Conservation (phyloP, 2,329 filamentous ascomycete species). For the Fusarium falciforme region DNA sequence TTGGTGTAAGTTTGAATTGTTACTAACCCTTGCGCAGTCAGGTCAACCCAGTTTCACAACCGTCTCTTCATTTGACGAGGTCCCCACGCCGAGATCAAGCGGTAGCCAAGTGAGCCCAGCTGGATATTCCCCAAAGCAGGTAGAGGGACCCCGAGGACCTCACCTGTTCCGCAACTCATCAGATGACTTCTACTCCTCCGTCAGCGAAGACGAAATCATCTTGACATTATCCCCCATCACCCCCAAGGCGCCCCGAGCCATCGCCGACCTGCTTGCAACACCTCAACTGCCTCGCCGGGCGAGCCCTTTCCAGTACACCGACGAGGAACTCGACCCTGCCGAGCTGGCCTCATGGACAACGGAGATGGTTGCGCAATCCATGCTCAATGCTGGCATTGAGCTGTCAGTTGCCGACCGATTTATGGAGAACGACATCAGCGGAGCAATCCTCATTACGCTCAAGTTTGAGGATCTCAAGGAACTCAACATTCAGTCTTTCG, state of each 20-base stretch:
- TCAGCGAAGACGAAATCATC: conserved; percentile 59
- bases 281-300: conserved; percentile 49
- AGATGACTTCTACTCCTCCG: conserved; percentile 24
- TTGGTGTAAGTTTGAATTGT: neutral
- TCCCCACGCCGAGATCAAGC: conserved; percentile 78
- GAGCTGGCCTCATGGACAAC: conserved; percentile 77
- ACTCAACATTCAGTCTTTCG: conserved; percentile 83
- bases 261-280: conserved; percentile 43
- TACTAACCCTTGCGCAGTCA: conserved; percentile 59
- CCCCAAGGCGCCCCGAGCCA: conserved; percentile 66
- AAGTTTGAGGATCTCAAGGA: conserved; percentile 90
- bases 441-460: conserved; percentile 86
- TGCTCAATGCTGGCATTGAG: conserved; percentile 87
- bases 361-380: conserved; percentile 84
- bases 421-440: conserved; percentile 91
- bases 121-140: conserved; percentile 70
- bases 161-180: conserved; percentile 84
- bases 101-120: conserved; percentile 71
- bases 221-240: conserved; percentile 81
- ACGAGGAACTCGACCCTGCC: conserved; percentile 67
- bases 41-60: conserved; percentile 84
- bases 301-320: conserved; percentile 68
- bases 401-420: conserved; percentile 83
- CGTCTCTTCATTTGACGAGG: conserved; percentile 87
- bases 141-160: conserved; percentile 85